Conservation (phyloP, 108 stramenopile species). For the Skeletonema costatum region DNA sequence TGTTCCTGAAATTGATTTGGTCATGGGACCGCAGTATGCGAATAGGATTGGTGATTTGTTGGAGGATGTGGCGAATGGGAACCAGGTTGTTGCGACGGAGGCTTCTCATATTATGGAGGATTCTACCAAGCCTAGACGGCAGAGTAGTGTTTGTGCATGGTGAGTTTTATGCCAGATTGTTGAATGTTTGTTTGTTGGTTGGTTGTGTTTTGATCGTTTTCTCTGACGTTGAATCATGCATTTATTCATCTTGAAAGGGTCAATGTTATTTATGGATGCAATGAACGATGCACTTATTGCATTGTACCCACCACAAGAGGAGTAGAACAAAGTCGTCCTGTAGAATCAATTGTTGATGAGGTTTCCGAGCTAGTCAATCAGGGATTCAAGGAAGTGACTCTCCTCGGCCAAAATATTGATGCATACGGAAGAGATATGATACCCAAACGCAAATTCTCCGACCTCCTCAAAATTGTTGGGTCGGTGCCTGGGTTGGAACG, state of each 20-base stretch:
- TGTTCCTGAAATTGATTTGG: conserved; percentile 85
- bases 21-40: conserved; percentile 95
- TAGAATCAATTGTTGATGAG: conserved; percentile 90
- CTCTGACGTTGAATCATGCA: not conserved
- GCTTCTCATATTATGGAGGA: conserved; percentile 96
- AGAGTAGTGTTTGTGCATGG: conserved; percentile 87
- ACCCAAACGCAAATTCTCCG: conserved; percentile 93
- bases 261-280: conserved; percentile 97
- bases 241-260: conserved; percentile 36
- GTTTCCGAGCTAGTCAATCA: conserved; percentile 80
- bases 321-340: conserved; percentile 93
- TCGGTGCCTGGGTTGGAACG: conserved; percentile 79
- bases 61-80: conserved; percentile 91
- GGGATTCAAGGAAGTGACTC: conserved; percentile 93
- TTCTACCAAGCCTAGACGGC: conserved; percentile 87
- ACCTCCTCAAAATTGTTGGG: conserved; percentile 86
- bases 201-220: not conserved
- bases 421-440: conserved; percentile 94
- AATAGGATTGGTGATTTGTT: conserved; percentile 93
- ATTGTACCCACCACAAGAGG: conserved; percentile 96
- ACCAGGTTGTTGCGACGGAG: conserved; percentile 96
- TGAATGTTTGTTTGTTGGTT: not conserved
- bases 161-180: not conserved
- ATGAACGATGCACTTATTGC: conserved; percentile 97
- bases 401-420: conserved; percentile 98